A percentile compares a stretch with the other conserved stretches of the same genome.
phyloP scores from a whole-genome alignment of 768 basidiomycete genomes.

The Rhodotorula graminis region DNA sequence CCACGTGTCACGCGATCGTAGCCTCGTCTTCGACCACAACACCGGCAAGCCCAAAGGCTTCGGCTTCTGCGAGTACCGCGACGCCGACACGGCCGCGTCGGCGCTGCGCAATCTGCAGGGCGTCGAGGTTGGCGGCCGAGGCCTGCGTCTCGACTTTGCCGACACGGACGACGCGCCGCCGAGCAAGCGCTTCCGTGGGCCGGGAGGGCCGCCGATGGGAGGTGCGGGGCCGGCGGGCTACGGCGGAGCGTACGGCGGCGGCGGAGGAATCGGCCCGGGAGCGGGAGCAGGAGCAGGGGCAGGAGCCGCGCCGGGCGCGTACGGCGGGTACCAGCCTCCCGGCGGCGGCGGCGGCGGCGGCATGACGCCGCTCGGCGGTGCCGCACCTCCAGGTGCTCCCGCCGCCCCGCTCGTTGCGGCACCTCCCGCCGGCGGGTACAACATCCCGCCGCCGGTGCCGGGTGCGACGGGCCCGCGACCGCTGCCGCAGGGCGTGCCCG shows the following conservation, averaged over 20 bases:
- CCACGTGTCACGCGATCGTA: background rate
- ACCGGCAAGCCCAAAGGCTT: constrained; percentile 94
- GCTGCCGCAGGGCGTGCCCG: constrained; percentile 70
- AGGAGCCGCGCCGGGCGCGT: constrained; percentile 4
- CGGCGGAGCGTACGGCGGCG: constrained; percentile 17
- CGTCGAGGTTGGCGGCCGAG: constrained; percentile 83
- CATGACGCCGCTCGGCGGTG: constrained; percentile 3
- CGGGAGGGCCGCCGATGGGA: constrained; percentile 51
- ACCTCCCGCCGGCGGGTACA: background rate
- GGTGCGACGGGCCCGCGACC: constrained; percentile 45
- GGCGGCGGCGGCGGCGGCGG: constrained; percentile 8
- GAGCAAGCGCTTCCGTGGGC: constrained; percentile 67
- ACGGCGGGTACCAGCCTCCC: constrained; percentile 4
- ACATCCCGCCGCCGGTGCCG: constrained; percentile 7
- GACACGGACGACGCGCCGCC: constrained; percentile 85
- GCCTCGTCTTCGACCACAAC: constrained; percentile 48
- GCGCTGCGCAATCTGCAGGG: constrained; percentile 95
- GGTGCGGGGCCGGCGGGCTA: constrained; percentile 24
- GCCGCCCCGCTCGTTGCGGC: background rate
- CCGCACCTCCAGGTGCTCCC: background rate
- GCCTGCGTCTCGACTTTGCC: constrained; percentile 87
- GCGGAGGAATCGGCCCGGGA: constrained; percentile 32
- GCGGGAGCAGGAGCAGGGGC: background rate
- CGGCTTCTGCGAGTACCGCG: constrained; percentile 52
- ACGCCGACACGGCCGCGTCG: constrained; percentile 90